Percentiles rank a stretch among this genome's conserved stretches.
These are phyloP conservation scores for Artemisia argyi DNA, from an alignment of 129 eudicot genomes.

Conservation along the genomic window DNA sequence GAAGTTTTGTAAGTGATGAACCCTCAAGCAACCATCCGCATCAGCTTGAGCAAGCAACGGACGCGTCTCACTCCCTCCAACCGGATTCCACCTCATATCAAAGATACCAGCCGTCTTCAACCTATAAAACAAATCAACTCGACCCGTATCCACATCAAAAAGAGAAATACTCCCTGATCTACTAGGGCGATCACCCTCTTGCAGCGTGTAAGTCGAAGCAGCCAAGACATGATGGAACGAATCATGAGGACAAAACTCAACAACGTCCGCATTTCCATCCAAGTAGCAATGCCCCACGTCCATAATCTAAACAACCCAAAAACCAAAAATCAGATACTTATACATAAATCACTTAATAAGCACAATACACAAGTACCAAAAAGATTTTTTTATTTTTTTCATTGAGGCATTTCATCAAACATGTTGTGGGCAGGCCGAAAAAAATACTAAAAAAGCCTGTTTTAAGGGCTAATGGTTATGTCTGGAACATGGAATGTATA, in stretches of 20 bases:
- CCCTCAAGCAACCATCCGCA: constrained; percentile 61
- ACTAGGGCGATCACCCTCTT: constrained; percentile 74
- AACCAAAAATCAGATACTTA: neutral
- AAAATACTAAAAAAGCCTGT: no score
- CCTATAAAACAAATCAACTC: constrained; percentile 48
- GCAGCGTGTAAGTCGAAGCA: constrained; percentile 80
- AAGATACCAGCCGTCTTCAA: constrained; percentile 78
- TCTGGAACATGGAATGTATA: no score
- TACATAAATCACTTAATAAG: no score
- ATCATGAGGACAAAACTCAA: constrained; percentile 77
- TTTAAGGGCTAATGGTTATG: no score
- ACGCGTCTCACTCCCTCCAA: constrained; percentile 20
- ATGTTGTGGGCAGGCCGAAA: no score
- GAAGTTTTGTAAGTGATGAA: constrained; percentile 44
- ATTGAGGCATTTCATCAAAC: no score
- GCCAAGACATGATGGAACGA: constrained; percentile 67
- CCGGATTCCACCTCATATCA: constrained; percentile 85
- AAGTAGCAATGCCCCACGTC: constrained; percentile 62
- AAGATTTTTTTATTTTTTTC: no score
- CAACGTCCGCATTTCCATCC: constrained; percentile 89
- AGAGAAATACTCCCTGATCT: constrained; percentile 75
- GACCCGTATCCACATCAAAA: constrained; percentile 51
- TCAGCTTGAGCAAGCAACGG: constrained; percentile 73
- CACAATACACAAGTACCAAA: no score
- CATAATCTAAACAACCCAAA: constrained; percentile 51